Evolutionary conservation across 106 monocot genomes (phyloP), one percentile per base, ranked within the genome.

Genomic region (Dendrobium officinale): DNA sequence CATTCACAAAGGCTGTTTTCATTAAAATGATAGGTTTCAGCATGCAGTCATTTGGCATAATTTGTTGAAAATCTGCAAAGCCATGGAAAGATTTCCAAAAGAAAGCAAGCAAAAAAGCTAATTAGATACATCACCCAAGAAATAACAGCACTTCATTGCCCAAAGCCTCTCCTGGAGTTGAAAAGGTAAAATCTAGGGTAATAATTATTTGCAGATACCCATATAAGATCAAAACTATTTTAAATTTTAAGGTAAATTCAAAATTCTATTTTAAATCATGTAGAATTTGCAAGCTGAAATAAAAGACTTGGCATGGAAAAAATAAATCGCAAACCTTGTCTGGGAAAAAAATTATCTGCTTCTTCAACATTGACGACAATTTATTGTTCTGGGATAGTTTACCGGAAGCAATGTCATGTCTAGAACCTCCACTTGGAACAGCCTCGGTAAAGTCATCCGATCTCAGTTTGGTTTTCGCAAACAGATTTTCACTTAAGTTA

Each of bases 281-380:
- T 74, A 74, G 42, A 74, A 51, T 8, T 74, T 42, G 42, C 43
- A 20, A 42, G 41, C 41, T 73, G 41, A 15, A 41, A 44, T 44
- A 74, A 16, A 66, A 2, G 43, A 74, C 5, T 74, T 55, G 31
- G 4, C 27, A 67, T 24, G 56, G 27, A 1, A 54, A 15, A 22
- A 47, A n/a, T 15, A 85, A 83, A 16, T 81, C 64, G 79, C 87
- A 67, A 84, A 98, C 98, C 98, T 98, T 95, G 77, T 95, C 98
- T 31, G 98, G 98, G 70, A 92, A 86, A 41, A 82, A 3, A 79
- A 80, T 73, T 72, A 91, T 85, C 77, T 82, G 75, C 66, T 91
- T 98, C 83, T 86, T 89, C 75, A 91, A 80, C 41, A 75, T 27
- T 22, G 78, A 54, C 61, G 88, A 87, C 31, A 75, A 78, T 59